Percentiles rank a stretch among this genome's conserved stretches.
These are phyloP conservation scores for Coix lacrymajobi DNA, from an alignment of 176 grass and related monocot genomes.

Conservation along the genomic window DNA sequence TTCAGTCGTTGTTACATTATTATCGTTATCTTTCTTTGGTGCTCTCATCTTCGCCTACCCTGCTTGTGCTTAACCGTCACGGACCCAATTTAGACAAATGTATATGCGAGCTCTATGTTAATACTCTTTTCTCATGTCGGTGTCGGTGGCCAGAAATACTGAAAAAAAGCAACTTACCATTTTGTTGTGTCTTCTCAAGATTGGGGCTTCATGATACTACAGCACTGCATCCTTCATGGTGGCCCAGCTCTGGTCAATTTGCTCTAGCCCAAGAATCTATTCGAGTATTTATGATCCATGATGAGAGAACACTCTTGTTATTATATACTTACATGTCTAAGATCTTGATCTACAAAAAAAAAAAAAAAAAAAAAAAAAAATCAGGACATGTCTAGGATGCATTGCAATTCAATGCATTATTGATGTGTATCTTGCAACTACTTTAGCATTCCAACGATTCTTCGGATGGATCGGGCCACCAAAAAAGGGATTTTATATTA, in stretches of 20 bases:
- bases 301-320: neutral
- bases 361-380: too few relatives aligned
- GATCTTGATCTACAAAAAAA: neutral
- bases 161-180: neutral
- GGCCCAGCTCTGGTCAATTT: neutral
- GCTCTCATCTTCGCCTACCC: neutral
- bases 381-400: neutral
- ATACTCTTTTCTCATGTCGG: too few relatives aligned
- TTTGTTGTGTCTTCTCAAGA: neutral
- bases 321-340: neutral
- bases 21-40: neutral
- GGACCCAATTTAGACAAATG: neutral
- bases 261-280: neutral
- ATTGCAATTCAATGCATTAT: neutral
- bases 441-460: constrained; percentile 4
- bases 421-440: constrained; percentile 30
- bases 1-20: neutral
- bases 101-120: neutral
- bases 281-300: neutral
- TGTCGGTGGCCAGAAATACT: neutral
- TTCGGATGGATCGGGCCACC: constrained; percentile 1
- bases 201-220: neutral
- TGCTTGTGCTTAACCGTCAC: constrained; percentile 6
- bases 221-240: neutral
- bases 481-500: neutral